phyloP scores from a whole-genome alignment of 2,329 filamentous ascomycete species.

The Aureobasidium namibiae region DNA sequence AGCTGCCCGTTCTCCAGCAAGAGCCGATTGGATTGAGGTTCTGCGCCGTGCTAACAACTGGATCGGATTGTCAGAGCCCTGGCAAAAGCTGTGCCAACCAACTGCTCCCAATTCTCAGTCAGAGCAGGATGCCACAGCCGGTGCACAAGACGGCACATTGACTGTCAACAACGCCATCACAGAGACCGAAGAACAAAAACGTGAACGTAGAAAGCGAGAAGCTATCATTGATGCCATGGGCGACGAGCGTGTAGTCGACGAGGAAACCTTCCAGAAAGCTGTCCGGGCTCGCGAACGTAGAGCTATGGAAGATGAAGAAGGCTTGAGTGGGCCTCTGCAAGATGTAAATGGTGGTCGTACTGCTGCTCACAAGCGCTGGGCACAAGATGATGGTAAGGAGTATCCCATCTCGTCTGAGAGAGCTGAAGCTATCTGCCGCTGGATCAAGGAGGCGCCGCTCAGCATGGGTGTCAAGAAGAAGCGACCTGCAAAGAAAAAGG shows the following conservation, averaged over 20 bases:
- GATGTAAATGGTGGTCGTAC: constrained; percentile 17
- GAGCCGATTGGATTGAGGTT: constrained; percentile 74
- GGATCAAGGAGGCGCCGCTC: constrained; percentile 51
- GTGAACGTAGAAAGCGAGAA: constrained; percentile 54
- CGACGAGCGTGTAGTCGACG: constrained; percentile 60
- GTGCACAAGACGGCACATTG: constrained; percentile 13
- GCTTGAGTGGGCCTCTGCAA: constrained; percentile 26
- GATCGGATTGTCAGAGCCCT: constrained; percentile 55
- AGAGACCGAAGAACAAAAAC: constrained; percentile 47
- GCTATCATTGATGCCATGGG: constrained; percentile 59
- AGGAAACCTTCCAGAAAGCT: constrained; percentile 56
- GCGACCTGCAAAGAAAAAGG: constrained; percentile 17
- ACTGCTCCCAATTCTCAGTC: constrained; percentile 32
- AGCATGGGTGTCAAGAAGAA: constrained; percentile 30
- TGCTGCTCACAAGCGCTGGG: background rate
- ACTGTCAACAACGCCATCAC: background rate
- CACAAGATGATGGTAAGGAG: constrained; percentile 39
- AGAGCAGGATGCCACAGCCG: constrained; percentile 16
- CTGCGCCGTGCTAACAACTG: constrained; percentile 60
- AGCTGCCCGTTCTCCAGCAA: constrained; percentile 59
- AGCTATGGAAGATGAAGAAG: constrained; percentile 48
- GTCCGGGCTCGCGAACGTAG: constrained; percentile 53
- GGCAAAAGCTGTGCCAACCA: constrained; percentile 62
- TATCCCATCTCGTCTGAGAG: constrained; percentile 63
- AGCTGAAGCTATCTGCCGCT: constrained; percentile 59